Conservation (phyloP, 345 rosid genomes). For the Melaleuca quinquenervia region DNA sequence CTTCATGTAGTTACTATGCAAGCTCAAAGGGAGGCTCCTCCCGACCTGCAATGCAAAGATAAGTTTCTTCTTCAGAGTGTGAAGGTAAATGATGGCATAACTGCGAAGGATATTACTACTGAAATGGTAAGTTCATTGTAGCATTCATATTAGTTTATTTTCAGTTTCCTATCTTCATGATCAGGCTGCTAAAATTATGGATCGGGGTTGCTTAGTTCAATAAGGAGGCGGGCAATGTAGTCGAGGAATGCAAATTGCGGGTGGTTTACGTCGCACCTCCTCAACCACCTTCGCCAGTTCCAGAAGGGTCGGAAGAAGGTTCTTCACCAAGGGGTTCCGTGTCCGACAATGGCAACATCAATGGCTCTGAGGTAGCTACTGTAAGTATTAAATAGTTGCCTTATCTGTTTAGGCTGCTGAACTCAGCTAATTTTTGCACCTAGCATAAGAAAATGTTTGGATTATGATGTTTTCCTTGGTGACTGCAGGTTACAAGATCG, state of each 20-base stretch:
- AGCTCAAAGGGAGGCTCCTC: constrained; percentile 72
- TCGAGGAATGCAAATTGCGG: constrained; percentile 70
- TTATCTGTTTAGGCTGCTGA: not conserved
- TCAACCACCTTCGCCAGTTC: constrained; percentile 70
- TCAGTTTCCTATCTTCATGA: not conserved
- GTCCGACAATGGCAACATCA: constrained; percentile 44
- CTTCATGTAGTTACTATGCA: constrained; percentile 64
- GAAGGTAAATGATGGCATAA: constrained; percentile 28
- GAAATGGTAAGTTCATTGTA: constrained; percentile 41
- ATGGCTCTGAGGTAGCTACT: constrained; percentile 30
- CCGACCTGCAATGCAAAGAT: constrained; percentile 74
- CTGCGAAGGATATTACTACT: constrained; percentile 51
- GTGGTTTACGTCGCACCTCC: constrained; percentile 67
- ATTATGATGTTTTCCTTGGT: constrained; percentile 2
- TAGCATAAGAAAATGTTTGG: not conserved
- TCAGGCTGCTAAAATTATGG: not conserved
- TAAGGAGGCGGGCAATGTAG: constrained; percentile 61
- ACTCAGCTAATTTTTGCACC: not conserved
- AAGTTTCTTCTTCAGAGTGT: constrained; percentile 81
- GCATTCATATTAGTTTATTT: not conserved
- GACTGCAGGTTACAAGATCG: constrained; percentile 32
- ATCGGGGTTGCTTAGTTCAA: constrained; percentile 31
- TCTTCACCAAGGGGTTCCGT: constrained; percentile 65
- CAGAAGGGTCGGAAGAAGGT: constrained; percentile 71
- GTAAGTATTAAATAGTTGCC: not conserved